Base-by-base conservation (phyloP, 495 filamentous ascomycete genomes). In the Hypomontagnella monticulosa region DNA sequence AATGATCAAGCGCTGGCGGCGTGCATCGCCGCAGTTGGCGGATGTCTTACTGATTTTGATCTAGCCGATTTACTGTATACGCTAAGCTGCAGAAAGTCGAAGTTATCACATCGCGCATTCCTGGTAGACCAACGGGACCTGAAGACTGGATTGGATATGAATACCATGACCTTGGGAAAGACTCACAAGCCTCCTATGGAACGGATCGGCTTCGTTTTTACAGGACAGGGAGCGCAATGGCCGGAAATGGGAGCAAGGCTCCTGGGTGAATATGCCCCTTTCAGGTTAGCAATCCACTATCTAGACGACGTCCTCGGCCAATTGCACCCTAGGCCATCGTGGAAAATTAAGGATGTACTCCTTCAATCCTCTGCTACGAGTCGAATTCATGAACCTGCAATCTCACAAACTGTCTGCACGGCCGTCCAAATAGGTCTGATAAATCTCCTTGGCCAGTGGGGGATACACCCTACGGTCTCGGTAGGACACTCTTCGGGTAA, bases 401-500 rank as follows among this genome's bases (percentile, higher is more conserved):
- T 77, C 18, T 78, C 76, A 18, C 80, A 82, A 30, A 71, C 81
- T 10, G 76, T 68, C 14, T 89, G 56, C 58, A 81, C 80, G 7
- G 78, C 78, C 2, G 53, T 86, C 1, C 81, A 86, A 61, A 76
- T 86, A 9, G 79, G 81, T 0, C 58, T 90, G 6, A 82, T 86
- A 0, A 75, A 85, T 0, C 69, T 90, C 0, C 70, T 89, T 4
- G 58, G 62, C 1, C 70, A 73, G 4, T 87, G 82, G 82, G 77
- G 76, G 6, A 78, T 90, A 23, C 65, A 33, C 0, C 82, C 84
- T 0, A 57, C 58, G 0, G 78, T 77, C 8, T 82, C 85, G 0
- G 78, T 85, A 0, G 85, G 87, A 6, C 87, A 90, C 62, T 89
- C 86, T 2, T 85, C 82, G 46, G 87, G 87, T n/a, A n/a, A n/a